phyloP scores from a whole-genome alignment of 331 rosid genomes.

The Acacia concinna region DNA sequence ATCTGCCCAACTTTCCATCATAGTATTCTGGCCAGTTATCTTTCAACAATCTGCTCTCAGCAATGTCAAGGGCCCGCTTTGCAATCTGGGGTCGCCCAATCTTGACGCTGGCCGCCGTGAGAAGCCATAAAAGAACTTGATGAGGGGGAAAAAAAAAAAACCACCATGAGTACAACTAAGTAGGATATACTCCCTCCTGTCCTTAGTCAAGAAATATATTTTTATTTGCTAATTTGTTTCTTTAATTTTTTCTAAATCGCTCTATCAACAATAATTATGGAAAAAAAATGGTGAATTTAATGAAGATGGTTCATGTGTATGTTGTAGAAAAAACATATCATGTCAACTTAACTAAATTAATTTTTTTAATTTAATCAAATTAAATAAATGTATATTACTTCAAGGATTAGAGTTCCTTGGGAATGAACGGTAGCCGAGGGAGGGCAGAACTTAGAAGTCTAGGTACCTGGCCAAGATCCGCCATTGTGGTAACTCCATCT shows the following conservation, averaged over 20 bases:
- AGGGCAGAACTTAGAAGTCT: no score
- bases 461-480: constrained; percentile 76
- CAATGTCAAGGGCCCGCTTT: constrained; percentile 50
- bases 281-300: no score
- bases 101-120: constrained; percentile 59
- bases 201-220: no score
- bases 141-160: constrained; percentile 18
- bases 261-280: no score
- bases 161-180: not conserved
- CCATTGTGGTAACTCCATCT: constrained; percentile 73
- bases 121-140: constrained; percentile 55
- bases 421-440: not conserved
- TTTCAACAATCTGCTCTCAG: constrained; percentile 47
- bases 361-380: no score
- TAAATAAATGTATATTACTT: no score
- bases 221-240: no score
- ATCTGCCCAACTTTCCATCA: constrained; percentile 54
- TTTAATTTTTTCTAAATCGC: no score
- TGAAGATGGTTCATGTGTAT: no score
- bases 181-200: not conserved
- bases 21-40: constrained; percentile 64
- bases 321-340: no score
- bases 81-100: constrained; percentile 58
- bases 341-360: no score
- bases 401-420: no score